Percentiles rank a stretch among this genome's conserved stretches.
These are phyloP conservation scores for Kluyveromyces aestuarii DNA, from an alignment of 805 yeast species.

Conservation along the genomic window DNA sequence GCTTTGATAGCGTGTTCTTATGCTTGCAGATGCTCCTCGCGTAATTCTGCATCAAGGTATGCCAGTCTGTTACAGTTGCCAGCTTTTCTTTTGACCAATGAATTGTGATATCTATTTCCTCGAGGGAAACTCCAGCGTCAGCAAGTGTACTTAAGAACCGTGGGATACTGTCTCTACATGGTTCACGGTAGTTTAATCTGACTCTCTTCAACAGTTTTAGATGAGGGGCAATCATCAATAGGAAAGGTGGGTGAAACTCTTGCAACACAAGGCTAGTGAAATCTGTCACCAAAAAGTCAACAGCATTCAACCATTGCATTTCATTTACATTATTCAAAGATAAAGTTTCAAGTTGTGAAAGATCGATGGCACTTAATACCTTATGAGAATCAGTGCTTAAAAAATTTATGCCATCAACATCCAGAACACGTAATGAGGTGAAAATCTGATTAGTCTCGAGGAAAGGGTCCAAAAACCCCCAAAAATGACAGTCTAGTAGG, in stretches of 20 bases:
- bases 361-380: neutral
- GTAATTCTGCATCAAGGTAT: constrained; percentile 13
- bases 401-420: constrained; percentile 4
- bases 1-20: constrained; percentile 19
- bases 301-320: constrained; percentile 17
- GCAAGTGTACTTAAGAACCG: constrained; percentile 23
- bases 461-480: constrained; percentile 5
- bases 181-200: constrained; percentile 35
- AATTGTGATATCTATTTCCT: constrained; percentile 33
- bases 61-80: constrained; percentile 16
- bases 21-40: constrained; percentile 13
- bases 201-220: constrained; percentile 24
- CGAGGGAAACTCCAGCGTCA: constrained; percentile 12
- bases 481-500: constrained; percentile 5
- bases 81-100: constrained; percentile 32
- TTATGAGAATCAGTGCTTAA: constrained; percentile 3
- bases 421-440: constrained; percentile 1
- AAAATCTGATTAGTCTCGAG: neutral
- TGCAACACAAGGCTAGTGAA: constrained; percentile 5
- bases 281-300: constrained; percentile 10
- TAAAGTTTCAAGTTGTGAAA: constrained; percentile 18
- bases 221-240: constrained; percentile 19
- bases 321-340: constrained; percentile 32
- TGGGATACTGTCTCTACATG: constrained; percentile 33
- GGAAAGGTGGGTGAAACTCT: constrained; percentile 18